phyloP scores from a whole-genome alignment of 495 filamentous ascomycete genomes.

The Pyrenula aspistea region DNA sequence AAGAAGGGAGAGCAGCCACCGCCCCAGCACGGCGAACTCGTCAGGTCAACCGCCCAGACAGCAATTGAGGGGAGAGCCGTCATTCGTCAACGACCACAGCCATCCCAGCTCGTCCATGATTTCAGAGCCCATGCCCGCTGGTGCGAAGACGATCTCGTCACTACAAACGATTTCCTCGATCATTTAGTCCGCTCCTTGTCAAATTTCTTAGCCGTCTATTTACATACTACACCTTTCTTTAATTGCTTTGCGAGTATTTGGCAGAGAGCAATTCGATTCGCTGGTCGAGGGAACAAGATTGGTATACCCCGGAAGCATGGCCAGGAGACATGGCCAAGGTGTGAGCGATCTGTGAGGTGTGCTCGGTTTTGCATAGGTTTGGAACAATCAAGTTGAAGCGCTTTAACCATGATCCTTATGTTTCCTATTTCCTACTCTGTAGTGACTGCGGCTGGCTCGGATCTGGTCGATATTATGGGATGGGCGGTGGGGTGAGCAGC shows the following conservation, averaged over 20 bases:
- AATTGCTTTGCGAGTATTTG: neutral
- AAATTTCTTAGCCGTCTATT: neutral
- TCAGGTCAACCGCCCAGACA: constrained; percentile 17
- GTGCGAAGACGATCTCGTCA: neutral
- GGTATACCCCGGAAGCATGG: neutral
- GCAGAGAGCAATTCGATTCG: neutral
- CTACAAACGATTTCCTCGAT: neutral
- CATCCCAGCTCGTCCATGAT: neutral
- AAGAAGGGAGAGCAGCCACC: constrained; percentile 10
- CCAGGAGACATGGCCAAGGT: neutral
- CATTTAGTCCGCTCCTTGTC: neutral
- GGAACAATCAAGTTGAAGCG: neutral
- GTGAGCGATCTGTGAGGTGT: neutral
- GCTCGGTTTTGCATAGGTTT: neutral
- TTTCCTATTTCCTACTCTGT: neutral
- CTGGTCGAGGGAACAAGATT: neutral
- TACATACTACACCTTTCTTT: neutral
- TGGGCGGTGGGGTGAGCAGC: neutral
- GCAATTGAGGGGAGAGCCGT: constrained; percentile 10
- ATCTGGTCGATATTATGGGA: too few species aligned
- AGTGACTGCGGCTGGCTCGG: neutral
- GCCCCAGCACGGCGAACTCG: constrained; percentile 17
- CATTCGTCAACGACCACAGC: constrained; percentile 14
- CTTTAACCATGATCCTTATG: neutral
- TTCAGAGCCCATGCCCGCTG: neutral